A percentile compares a stretch with the other conserved stretches of the same genome.
Evolutionary conservation across 495 filamentous ascomycete genomes (phyloP).

Genomic region (Tuber magnatum): DNA sequence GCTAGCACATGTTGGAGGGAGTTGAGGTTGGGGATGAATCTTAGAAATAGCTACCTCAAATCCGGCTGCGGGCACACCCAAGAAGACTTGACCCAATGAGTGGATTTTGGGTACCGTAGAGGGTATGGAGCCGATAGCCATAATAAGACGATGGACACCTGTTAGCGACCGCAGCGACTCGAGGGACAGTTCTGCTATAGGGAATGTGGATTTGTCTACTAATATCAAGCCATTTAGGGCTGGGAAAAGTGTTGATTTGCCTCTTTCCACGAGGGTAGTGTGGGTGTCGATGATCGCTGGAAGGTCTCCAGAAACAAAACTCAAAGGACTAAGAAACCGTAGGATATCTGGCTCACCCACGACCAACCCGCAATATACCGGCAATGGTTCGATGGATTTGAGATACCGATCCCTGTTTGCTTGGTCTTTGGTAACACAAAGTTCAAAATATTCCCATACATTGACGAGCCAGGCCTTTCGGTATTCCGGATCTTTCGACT

Average conservation of each 20-base stretch:
- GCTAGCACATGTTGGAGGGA: conserved; percentile 9
- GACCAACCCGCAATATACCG: conserved; percentile 23
- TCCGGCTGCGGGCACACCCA: background rate
- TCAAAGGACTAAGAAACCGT: background rate
- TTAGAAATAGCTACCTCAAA: background rate
- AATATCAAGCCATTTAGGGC: conserved; percentile 18
- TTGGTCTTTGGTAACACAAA: background rate
- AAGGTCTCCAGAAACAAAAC: background rate
- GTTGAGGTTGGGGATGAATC: background rate
- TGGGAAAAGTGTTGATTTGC: conserved; percentile 5
- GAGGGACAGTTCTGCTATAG: background rate
- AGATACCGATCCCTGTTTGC: background rate
- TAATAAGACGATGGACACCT: conserved; percentile 14
- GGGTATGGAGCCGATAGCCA: conserved; percentile 16
- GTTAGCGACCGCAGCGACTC: conserved; percentile 7
- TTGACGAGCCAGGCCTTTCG: conserved; percentile 19
- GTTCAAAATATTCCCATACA: conserved; percentile 21
- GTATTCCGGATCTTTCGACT: conserved; percentile 1
- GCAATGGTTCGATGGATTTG: conserved; percentile 4
- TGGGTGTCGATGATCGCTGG: background rate
- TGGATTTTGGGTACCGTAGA: background rate
- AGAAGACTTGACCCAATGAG: background rate
- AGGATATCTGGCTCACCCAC: conserved; percentile 10
- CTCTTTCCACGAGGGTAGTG: background rate
- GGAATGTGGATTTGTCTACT: conserved; percentile 21